A percentile compares a stretch with the other conserved stretches of the same genome.
These are phyloP conservation scores for Fusarium dimerum DNA, from an alignment of 2,329 filamentous ascomycete genomes.

Conservation along the genomic window DNA sequence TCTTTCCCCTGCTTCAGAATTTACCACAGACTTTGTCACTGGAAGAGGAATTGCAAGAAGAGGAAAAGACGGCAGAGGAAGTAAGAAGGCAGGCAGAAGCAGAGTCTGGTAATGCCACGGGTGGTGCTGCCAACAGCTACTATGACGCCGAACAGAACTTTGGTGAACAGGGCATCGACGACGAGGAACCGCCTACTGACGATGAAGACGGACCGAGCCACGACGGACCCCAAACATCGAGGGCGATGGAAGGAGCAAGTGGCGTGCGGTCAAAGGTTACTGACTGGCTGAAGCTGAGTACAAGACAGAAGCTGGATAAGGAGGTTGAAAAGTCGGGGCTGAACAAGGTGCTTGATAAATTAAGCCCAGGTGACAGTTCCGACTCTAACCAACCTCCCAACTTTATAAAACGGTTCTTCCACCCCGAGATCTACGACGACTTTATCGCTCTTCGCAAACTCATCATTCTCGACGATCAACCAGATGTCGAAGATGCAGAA, in stretches of 20 bases:
- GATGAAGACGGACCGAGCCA: slow-evolving; percentile 28
- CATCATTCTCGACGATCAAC: slow-evolving; percentile 57
- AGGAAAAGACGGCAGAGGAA: slow-evolving; percentile 50
- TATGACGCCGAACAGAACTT: slow-evolving; percentile 38
- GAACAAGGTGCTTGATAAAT: slow-evolving; percentile 27
- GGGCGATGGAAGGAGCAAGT: slow-evolving; percentile 42
- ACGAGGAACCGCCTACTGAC: slow-evolving; percentile 23
- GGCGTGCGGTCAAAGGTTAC: slow-evolving; percentile 34
- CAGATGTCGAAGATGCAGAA: slow-evolving; percentile 48
- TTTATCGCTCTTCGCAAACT: slow-evolving; percentile 70
- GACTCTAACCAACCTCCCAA: slow-evolving; percentile 41
- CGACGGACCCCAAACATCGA: slow-evolving; percentile 24
- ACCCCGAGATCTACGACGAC: slow-evolving; percentile 75
- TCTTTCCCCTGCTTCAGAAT: slow-evolving; percentile 75
- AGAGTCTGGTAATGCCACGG: slow-evolving; percentile 18
- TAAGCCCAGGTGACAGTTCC: slow-evolving; percentile 28
- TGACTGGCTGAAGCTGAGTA: slow-evolving; percentile 40
- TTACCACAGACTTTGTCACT: slow-evolving; percentile 72
- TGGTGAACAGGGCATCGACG: slow-evolving; percentile 35
- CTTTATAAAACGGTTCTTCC: slow-evolving; percentile 68
- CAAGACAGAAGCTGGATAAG: slow-evolving; percentile 33
- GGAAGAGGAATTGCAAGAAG: slow-evolving; percentile 48
- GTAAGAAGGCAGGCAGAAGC: slow-evolving; percentile 25
- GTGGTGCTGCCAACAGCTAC: slow-evolving; percentile 35
- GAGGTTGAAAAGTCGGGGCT: slow-evolving; percentile 30